Evolutionary conservation across 345 rosid genomes (phyloP), one percentile per base, ranked within the genome.

Genomic region (Draba incana): DNA sequence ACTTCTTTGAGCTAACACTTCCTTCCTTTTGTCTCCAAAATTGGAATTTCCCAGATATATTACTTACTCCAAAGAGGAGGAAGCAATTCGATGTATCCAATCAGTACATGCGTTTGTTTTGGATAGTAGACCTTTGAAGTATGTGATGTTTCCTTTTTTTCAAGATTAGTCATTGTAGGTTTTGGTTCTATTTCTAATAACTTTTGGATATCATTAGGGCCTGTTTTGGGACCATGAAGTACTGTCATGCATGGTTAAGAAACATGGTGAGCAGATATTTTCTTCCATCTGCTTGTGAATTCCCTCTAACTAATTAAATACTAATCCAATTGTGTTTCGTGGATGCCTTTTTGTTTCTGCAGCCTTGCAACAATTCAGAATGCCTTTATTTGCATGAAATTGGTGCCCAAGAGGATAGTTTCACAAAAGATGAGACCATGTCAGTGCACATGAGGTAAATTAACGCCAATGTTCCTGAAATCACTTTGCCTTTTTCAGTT

Each of bases 241-340:
- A 94, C 69, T 94, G 99, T 74, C 99, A 94, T 83, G 97, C 99
- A 50, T 94, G 99, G 99, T 82, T 94, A 72, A 84, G 98, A 83
- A 94, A 87, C 82, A 86, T 75, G 92, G 99, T 94, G 66, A 62
- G 79, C 44, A 43, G 48, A 59, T 50, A 53, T 51, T 6, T 20
- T 64, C 43, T 70, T 76, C 27, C 37, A 14, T 62, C 27, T 27
- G 28, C 47, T 43, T 28, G 31, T 35, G 44, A 62, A 43, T 51
- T 63, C 54, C 48, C 59, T 47, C 69, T 44, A 12, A 23, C 7
- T 2, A 45, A 20, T 10, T 42, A 33, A 24, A 45, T n/a, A 5
- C 13, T 23, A 30, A 27, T 61, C 47, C 33, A 50, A 27, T 10
- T 52, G 10, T 38, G 48, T 58, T 58, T 38, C 65, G 15, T 45